Conservation (phyloP, 1,139 yeast species). For the Candida neerlandica region DNA sequence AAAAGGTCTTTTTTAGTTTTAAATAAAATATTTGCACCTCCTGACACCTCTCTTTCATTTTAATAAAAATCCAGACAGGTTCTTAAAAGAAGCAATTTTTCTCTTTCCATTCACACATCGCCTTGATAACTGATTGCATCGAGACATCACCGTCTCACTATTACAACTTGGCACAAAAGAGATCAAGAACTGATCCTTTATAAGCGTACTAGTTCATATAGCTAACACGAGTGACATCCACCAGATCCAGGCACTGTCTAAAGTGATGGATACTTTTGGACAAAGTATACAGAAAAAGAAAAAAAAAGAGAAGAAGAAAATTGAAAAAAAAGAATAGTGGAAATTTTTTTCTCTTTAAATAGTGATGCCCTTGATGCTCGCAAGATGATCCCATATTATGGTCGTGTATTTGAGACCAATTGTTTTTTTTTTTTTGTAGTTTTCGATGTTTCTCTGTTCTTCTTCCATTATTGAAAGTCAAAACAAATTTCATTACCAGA, state of each 20-base stretch:
- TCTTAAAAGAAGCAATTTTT: constrained; percentile 46
- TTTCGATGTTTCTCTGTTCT: constrained; percentile 4
- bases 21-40: constrained; percentile 40
- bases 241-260: constrained; percentile 52
- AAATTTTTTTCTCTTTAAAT: constrained; percentile 4
- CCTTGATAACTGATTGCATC: constrained; percentile 32
- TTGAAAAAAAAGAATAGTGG: neutral
- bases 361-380: constrained; percentile 8
- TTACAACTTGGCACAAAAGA: constrained; percentile 10
- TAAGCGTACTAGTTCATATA: constrained; percentile 9
- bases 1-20: too few relatives aligned
- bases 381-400: neutral
- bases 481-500: neutral
- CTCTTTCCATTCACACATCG: constrained; percentile 54
- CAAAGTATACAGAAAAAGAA: constrained; percentile 39
- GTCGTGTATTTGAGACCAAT: neutral
- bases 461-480: neutral
- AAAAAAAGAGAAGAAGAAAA: constrained; percentile 7
- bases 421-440: neutral
- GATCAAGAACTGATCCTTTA: constrained; percentile 28
- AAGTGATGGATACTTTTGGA: constrained; percentile 56
- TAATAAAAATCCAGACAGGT: constrained; percentile 50
- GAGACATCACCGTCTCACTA: constrained; percentile 5
- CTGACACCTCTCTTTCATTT: constrained; percentile 60
- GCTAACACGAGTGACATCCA: constrained; percentile 8